Evolutionary conservation across 73 alveolate species (phyloP).

Genomic region (Diophrys sp.): DNA sequence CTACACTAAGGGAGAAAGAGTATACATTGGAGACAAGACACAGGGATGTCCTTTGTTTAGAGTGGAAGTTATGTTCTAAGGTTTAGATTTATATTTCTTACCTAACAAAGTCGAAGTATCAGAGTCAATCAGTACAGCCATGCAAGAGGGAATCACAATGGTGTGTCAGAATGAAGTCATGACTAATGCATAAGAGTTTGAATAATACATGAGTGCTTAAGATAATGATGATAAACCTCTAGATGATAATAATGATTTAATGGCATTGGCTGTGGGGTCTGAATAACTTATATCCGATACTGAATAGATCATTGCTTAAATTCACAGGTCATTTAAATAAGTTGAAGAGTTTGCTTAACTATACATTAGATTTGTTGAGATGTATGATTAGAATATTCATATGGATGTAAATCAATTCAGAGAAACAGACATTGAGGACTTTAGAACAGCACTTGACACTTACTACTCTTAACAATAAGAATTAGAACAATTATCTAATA

Average conservation of each 20-base stretch:
- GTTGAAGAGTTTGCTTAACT: constrained; percentile 43
- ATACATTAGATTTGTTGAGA: constrained; percentile 52
- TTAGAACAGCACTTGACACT: constrained; percentile 49
- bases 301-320: constrained; percentile 65
- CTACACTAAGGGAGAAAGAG: constrained; percentile 27
- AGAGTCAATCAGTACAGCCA: constrained; percentile 60
- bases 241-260: constrained; percentile 66
- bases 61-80: constrained; percentile 43
- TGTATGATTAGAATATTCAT: constrained; percentile 57
- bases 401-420: constrained; percentile 52
- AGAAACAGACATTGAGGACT: constrained; percentile 72
- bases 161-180: constrained; percentile 61
- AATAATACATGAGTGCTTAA: too few species aligned
- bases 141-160: constrained; percentile 55
- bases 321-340: too few species aligned
- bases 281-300: constrained; percentile 51
- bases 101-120: constrained; percentile 50
- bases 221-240: constrained; percentile 54
- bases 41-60: constrained; percentile 57
- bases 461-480: constrained; percentile 51
- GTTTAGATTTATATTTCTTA: constrained; percentile 23
- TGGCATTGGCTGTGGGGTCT: constrained; percentile 55
- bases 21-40: constrained; percentile 23
- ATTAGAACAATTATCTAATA: constrained; percentile 56
- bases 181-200: constrained; percentile 56